phyloP scores from a whole-genome alignment of 2,329 filamentous ascomycete genomes.

The Diaporthe sp. region DNA sequence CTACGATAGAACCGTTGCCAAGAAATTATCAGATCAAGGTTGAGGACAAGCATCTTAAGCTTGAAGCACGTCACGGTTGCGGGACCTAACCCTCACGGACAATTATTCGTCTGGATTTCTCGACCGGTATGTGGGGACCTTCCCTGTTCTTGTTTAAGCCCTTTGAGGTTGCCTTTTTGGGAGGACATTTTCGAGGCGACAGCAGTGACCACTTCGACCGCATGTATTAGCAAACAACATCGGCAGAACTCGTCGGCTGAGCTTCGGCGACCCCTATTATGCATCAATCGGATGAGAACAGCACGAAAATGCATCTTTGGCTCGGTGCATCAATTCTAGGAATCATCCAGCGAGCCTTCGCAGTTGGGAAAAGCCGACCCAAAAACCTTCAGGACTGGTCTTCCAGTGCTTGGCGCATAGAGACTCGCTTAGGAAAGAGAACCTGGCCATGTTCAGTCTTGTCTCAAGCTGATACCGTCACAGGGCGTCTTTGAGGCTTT shows the following conservation, averaged over 20 bases:
- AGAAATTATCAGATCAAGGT: background rate
- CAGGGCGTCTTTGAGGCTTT: background rate
- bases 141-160: background rate
- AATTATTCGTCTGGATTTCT: background rate
- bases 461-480: background rate
- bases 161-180: background rate
- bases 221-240: background rate
- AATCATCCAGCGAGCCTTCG: background rate
- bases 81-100: background rate
- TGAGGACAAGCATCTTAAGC: slow-evolving; percentile 3
- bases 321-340: background rate
- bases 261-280: background rate
- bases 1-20: background rate
- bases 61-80: slow-evolving; percentile 1
- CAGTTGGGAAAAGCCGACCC: background rate
- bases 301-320: background rate
- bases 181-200: background rate
- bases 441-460: background rate
- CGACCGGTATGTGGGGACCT: background rate
- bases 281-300: background rate
- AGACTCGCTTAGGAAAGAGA: background rate
- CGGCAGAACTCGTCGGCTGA: background rate
- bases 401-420: background rate
- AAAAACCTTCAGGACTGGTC: background rate
- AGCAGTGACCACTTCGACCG: background rate